These are phyloP conservation scores for Hippophae rhamnoides DNA, from an alignment of 306 rosid species.

Conservation along the genomic window DNA sequence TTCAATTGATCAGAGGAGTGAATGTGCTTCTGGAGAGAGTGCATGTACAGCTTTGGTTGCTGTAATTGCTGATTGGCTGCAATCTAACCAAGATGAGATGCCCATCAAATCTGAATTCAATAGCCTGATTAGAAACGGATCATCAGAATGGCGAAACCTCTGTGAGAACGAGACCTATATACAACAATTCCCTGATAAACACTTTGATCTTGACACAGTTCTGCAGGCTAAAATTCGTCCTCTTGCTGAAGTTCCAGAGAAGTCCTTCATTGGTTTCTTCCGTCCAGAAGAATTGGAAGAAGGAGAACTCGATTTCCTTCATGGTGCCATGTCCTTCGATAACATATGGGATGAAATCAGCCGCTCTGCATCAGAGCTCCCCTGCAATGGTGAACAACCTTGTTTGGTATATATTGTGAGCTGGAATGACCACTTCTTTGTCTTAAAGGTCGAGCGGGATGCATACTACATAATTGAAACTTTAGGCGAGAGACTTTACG, in stretches of 20 bases:
- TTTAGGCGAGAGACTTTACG: conserved; percentile 33
- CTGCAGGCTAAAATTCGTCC: conserved; percentile 27
- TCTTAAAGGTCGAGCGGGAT: conserved; percentile 24
- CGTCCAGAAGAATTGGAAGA: conserved; percentile 25
- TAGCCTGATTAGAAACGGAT: conserved; percentile 32
- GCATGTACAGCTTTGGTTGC: conserved; percentile 37
- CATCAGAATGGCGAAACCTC: conserved; percentile 31
- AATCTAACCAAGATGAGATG: conserved; percentile 25
- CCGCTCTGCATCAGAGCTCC: conserved; percentile 11
- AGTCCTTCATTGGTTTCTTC: conserved; percentile 32
- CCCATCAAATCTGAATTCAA: conserved; percentile 27
- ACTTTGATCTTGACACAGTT: conserved; percentile 34
- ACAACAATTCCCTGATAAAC: conserved; percentile 27
- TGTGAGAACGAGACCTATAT: conserved; percentile 19
- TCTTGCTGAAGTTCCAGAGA: conserved; percentile 15
- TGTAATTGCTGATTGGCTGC: conserved; percentile 32
- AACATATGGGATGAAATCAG: conserved; percentile 33
- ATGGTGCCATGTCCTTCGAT: conserved; percentile 30
- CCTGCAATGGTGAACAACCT: not conserved
- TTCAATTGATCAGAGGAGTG: conserved; percentile 35
- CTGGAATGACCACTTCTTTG: conserved; percentile 39
- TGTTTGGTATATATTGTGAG: conserved; percentile 21
- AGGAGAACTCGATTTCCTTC: conserved; percentile 21
- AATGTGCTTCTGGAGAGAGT: conserved; percentile 35
- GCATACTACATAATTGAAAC: conserved; percentile 37